phyloP scores from a whole-genome alignment of 495 filamentous ascomycete genomes.

The Physcia stellaris region DNA sequence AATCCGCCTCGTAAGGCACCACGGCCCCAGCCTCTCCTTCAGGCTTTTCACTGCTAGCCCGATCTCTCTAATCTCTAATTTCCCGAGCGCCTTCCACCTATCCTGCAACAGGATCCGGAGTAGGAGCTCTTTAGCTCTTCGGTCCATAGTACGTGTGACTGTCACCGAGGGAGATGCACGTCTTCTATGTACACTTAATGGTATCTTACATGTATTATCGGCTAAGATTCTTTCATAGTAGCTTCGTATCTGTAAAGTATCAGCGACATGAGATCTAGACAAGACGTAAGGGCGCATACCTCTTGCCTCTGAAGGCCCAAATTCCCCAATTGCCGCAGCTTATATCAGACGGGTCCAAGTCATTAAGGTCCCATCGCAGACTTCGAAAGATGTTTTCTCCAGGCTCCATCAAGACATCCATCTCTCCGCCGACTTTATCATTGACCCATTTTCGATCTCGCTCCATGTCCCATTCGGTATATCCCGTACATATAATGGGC shows the following conservation, averaged over 20 bases:
- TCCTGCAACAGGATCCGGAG: background rate
- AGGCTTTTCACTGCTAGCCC: no score
- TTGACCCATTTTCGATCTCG: slow-evolving; percentile 81
- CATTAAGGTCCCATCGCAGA: slow-evolving; percentile 92
- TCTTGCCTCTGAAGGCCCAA: slow-evolving; percentile 95
- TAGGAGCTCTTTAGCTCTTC: background rate
- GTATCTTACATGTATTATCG: background rate
- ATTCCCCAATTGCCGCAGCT: slow-evolving; percentile 93
- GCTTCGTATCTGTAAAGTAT: slow-evolving; percentile 3
- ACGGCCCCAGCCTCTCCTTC: no score
- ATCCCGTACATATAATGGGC: slow-evolving; percentile 85
- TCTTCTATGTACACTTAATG: background rate
- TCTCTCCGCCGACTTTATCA: slow-evolving; percentile 71
- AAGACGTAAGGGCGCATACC: slow-evolving; percentile 41
- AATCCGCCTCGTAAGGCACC: no score
- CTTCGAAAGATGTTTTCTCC: slow-evolving; percentile 92
- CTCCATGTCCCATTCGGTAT: slow-evolving; percentile 89
- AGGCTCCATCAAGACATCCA: slow-evolving; percentile 81
- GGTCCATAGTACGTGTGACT: background rate
- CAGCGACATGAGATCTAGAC: background rate
- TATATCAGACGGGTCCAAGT: slow-evolving; percentile 85
- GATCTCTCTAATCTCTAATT: background rate
- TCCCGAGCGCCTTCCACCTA: background rate
- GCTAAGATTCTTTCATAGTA: slow-evolving; percentile 2
- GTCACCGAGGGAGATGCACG: background rate